These are phyloP conservation scores for Agarophyton chilense DNA, from an alignment of 23 red algal species.

Conservation along the genomic window DNA sequence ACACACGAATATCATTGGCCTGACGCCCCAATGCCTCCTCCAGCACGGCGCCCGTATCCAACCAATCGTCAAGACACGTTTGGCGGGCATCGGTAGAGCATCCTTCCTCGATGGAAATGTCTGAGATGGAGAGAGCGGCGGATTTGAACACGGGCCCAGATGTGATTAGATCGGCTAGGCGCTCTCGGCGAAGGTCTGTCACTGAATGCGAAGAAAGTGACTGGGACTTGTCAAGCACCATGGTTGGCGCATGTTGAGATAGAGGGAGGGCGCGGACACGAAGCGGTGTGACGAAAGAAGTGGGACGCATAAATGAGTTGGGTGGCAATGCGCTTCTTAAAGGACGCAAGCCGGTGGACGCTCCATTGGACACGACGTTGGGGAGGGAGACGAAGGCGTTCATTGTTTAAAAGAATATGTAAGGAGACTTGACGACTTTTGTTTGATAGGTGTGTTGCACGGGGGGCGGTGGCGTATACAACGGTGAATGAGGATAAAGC, in stretches of 20 bases:
- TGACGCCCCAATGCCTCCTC: conserved; percentile 65
- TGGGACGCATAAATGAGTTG: background rate
- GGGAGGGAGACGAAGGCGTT: conserved; percentile 37
- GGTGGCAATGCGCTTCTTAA: background rate
- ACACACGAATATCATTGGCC: conserved; percentile 63
- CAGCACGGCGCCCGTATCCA: conserved; percentile 42
- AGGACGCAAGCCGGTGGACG: background rate
- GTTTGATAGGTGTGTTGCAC: too few relatives aligned
- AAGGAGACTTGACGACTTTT: too few relatives aligned
- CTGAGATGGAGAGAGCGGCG: conserved; percentile 16
- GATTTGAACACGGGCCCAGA: conserved; percentile 23
- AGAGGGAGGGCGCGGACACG: background rate
- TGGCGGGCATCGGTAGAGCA: conserved; percentile 24
- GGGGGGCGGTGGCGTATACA: too few relatives aligned
- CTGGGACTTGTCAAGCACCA: background rate
- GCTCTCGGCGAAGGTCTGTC: conserved; percentile 6
- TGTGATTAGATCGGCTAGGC: conserved; percentile 10
- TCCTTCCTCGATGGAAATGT: background rate
- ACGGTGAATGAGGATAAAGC: too few relatives aligned
- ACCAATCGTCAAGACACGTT: conserved; percentile 64
- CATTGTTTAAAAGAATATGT: background rate
- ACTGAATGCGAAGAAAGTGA: background rate
- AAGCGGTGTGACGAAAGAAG: background rate
- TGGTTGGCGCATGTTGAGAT: background rate
- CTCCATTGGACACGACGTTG: background rate